phyloP scores from a whole-genome alignment of 257 asterid species.

The Jacaranda copaia region DNA sequence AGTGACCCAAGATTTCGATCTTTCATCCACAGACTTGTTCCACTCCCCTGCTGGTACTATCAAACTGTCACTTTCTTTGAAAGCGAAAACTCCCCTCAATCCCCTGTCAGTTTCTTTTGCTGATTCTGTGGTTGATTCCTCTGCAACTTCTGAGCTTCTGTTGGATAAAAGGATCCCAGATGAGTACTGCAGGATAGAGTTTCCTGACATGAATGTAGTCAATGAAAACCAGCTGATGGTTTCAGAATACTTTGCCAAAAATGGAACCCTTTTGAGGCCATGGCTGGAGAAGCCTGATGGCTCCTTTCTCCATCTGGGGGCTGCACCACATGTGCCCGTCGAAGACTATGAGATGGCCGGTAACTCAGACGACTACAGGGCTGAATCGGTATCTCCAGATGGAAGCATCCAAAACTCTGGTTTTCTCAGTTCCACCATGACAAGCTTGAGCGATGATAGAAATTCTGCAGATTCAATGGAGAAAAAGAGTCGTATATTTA shows the following conservation, averaged over 20 bases:
- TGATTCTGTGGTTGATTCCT: slow-evolving; percentile 24
- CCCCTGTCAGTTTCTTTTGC: slow-evolving; percentile 29
- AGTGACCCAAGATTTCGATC: slow-evolving; percentile 56
- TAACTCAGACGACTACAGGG: slow-evolving; percentile 45
- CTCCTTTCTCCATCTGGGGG: slow-evolving; percentile 70
- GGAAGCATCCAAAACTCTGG: slow-evolving; percentile 63
- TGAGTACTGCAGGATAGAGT: slow-evolving; percentile 64
- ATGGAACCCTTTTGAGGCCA: slow-evolving; percentile 42
- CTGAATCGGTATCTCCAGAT: slow-evolving; percentile 42
- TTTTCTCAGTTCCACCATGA: slow-evolving; percentile 58
- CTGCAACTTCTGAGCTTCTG: slow-evolving; percentile 49
- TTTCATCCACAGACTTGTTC: slow-evolving; percentile 73
- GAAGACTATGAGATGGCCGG: slow-evolving; percentile 65
- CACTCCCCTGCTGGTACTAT: slow-evolving; percentile 80
- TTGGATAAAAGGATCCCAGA: slow-evolving; percentile 48
- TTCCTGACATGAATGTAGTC: slow-evolving; percentile 58
- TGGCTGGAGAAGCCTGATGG: slow-evolving; percentile 57
- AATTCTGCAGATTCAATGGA: slow-evolving; percentile 53
- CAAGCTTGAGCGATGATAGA: slow-evolving; percentile 62
- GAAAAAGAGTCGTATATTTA: slow-evolving; percentile 34
- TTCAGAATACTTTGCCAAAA: slow-evolving; percentile 58
- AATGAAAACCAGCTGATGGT: slow-evolving; percentile 69
- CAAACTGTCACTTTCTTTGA: slow-evolving; percentile 59
- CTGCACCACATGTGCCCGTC: slow-evolving; percentile 36
- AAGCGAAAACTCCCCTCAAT: slow-evolving; percentile 40